Percentiles rank a stretch among this genome's conserved stretches.
Evolutionary conservation across 148 eudicot genomes (phyloP).

Genomic region (Vaccinium macrocarpon): DNA sequence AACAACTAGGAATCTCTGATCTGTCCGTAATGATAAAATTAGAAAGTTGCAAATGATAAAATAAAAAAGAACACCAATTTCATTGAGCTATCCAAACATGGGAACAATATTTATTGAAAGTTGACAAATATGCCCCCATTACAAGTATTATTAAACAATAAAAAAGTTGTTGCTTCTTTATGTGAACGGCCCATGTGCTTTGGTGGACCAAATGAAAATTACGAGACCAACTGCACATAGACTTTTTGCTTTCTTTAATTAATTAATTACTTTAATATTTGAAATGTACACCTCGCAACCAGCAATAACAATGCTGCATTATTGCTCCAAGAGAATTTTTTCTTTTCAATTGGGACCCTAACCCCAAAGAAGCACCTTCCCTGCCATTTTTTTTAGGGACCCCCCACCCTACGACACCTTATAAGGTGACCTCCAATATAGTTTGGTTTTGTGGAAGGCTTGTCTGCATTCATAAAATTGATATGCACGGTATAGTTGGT

Average conservation of each 20-base stretch:
- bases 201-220: conserved; percentile 40
- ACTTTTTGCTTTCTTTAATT: conserved; percentile 24
- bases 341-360: conserved; percentile 20
- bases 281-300: conserved; percentile 42
- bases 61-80: no score
- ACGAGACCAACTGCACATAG: conserved; percentile 43
- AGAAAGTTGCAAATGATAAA: no score
- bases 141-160: conserved; percentile 15
- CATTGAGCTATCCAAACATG: no score
- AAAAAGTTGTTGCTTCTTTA: conserved; percentile 27
- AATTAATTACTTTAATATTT: conserved; percentile 26
- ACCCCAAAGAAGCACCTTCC: conserved; percentile 14
- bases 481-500: background rate
- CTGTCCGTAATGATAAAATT: no score
- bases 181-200: conserved; percentile 55
- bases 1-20: no score
- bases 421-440: background rate
- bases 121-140: conserved; percentile 16
- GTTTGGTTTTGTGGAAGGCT: background rate
- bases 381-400: background rate
- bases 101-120: conserved; percentile 21
- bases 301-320: conserved; percentile 45
- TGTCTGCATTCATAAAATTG: background rate
- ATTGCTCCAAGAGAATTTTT: conserved; percentile 29
- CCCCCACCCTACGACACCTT: background rate